Conservation (phyloP, 2,329 filamentous ascomycete species). For the Colletotrichum sp. region DNA sequence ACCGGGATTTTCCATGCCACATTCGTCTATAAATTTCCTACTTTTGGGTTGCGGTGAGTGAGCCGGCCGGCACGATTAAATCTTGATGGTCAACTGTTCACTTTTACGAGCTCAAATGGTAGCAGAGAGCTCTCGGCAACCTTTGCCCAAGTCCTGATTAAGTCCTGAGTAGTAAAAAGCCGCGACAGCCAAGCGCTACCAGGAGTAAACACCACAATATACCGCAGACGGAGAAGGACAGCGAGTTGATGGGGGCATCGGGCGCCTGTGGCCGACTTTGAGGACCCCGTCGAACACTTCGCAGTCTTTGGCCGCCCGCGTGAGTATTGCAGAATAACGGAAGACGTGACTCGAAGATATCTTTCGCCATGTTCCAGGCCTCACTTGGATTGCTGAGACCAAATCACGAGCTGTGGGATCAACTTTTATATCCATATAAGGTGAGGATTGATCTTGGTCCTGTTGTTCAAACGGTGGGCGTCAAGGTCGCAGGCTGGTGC, state of each 20-base stretch:
- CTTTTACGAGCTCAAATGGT: no score
- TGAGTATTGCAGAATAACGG: background rate
- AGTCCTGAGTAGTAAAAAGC: no score
- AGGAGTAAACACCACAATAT: background rate
- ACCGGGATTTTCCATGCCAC: no score
- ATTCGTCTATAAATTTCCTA: no score
- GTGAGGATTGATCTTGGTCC: background rate
- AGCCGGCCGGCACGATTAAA: no score
- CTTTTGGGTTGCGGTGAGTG: no score
- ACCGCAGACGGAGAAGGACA: background rate
- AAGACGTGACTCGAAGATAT: background rate
- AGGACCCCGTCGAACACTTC: background rate
- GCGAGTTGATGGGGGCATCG: fast-evolving
- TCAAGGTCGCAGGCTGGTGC: background rate
- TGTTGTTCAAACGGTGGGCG: background rate
- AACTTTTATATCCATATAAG: background rate
- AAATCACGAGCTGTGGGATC: background rate
- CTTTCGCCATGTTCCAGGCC: background rate
- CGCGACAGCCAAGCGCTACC: no score
- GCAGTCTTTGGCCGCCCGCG: no score
- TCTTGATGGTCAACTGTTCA: fast-evolving
- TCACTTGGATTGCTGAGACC: background rate
- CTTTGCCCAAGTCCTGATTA: no score
- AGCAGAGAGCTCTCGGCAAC: no score
- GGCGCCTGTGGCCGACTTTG: background rate